Conservation (phyloP, 2,329 filamentous ascomycete genomes). For the Lachnellula subtilissima region DNA sequence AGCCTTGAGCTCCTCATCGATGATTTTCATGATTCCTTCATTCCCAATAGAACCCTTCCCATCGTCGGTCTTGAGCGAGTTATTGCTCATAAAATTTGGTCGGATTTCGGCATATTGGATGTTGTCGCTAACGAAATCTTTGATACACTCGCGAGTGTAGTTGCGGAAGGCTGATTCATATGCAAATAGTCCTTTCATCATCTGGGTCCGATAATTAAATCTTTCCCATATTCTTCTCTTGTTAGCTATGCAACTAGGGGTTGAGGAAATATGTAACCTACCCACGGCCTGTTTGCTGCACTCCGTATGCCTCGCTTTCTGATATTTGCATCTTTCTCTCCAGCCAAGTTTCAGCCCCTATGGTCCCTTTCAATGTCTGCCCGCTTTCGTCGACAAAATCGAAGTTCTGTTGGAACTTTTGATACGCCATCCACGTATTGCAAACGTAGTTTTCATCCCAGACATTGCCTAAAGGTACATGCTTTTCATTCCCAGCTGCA, state of each 20-base stretch:
- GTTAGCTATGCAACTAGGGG: conserved; percentile 11
- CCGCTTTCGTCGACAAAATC: conserved; percentile 27
- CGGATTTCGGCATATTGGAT: conserved; percentile 69
- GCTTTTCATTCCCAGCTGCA: conserved; percentile 16
- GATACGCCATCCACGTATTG: conserved; percentile 43
- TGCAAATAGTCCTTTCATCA: conserved; percentile 69
- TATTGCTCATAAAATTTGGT: conserved; percentile 61
- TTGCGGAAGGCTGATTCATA: conserved; percentile 57
- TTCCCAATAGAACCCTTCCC: conserved; percentile 50
- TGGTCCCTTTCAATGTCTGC: conserved; percentile 19
- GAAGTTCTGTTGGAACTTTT: conserved; percentile 38
- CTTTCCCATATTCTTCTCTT: conserved; percentile 45
- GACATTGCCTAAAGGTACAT: conserved; percentile 36
- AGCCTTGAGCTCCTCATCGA: conserved; percentile 47
- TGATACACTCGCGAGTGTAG: conserved; percentile 56
- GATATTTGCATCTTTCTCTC: conserved; percentile 57
- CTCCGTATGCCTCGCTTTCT: conserved; percentile 53
- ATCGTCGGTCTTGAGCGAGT: conserved; percentile 56
- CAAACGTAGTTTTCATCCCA: conserved; percentile 46
- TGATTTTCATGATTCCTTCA: conserved; percentile 54
- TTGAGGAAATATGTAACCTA: conserved; percentile 32
- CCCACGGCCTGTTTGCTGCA: conserved; percentile 46
- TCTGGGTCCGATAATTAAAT: conserved; percentile 66
- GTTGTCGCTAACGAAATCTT: conserved; percentile 58
- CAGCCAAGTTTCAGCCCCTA: conserved; percentile 49